Evolutionary conservation across 164 flowering plant species (phyloP).

Genomic region (Santalum album): DNA sequence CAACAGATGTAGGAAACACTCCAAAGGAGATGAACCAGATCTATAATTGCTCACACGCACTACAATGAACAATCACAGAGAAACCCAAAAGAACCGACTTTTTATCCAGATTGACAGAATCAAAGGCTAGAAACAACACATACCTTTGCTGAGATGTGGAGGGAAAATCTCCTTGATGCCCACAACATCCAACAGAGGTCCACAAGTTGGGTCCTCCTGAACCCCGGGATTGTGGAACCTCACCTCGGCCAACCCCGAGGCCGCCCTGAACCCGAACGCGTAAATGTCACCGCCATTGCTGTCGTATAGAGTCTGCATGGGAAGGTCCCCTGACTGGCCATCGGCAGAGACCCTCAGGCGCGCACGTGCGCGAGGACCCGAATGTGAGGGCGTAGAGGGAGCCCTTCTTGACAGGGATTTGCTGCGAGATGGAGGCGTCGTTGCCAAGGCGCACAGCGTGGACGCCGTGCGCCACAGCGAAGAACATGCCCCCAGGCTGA

Average conservation of each 20-base stretch:
- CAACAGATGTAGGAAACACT: no score
- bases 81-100: no score
- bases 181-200: slow-evolving; percentile 83
- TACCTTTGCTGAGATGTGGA: slow-evolving; percentile 60
- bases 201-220: slow-evolving; percentile 94
- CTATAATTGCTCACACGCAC: no score
- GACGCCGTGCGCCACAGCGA: slow-evolving; percentile 64
- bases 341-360: slow-evolving; percentile 46
- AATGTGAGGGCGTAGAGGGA: slow-evolving; percentile 73
- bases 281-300: slow-evolving; percentile 76
- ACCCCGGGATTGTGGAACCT: slow-evolving; percentile 74
- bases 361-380: slow-evolving; percentile 88
- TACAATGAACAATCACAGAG: no score
- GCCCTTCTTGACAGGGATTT: slow-evolving; percentile 47
- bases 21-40: no score
- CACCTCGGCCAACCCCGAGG: slow-evolving; percentile 28
- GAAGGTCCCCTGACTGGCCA: slow-evolving; percentile 49
- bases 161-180: slow-evolving; percentile 70
- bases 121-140: no score
- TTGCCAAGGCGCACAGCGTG: slow-evolving; percentile 93
- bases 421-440: slow-evolving; percentile 80
- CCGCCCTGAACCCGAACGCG: slow-evolving; percentile 68
- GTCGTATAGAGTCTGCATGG: slow-evolving; percentile 71
- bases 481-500: slow-evolving; percentile 86
- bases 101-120: no score